Evolutionary conservation across 208 protist genomes (phyloP), one percentile per base, ranked within the genome.

Genomic region (Leishmania braziliensis): DNA sequence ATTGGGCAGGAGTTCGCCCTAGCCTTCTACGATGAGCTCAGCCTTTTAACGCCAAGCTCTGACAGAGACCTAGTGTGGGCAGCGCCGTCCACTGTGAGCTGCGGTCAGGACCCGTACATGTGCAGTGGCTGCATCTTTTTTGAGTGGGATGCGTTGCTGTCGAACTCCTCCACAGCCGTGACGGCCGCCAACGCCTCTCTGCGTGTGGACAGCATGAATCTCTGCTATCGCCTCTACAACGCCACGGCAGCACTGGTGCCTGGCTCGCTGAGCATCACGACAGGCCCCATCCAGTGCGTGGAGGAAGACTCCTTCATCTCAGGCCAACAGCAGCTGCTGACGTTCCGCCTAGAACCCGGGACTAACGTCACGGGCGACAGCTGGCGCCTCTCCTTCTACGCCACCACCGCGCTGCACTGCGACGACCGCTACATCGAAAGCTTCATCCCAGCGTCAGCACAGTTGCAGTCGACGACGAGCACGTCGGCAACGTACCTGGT

Each of bases 341-440:
- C 87, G 8, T 98, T 97, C 85, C 84, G 85, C 2, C 91, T 89
- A 10, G 78, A 84, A 48, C 77, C 65, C 2, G 93, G 86, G 74
- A 86, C 86, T 6, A 72, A 88, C 75, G 91, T 94, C 36, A 88
- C 60, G 2, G 72, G 29, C 16, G 95, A 98, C 84, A 86, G 80
- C 60, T 97, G 91, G 92, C 93, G 91, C 62, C 88, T 97, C 39
- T 95, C 92, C 48, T 93, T 95, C 71, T 95, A 90, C 80, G 92
- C 84, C 16, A 93, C 88, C 4, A 86, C 79, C 26, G 63, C 75
- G 16, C 36, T 80, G 53, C 70, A 88, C 73, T 98, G 95, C 77
- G 69, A 82, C 29, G 86, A 75, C 18, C 77, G 79, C 53, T 95
- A 95, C 89, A 86, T 89, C 48, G 84, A 82, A 3, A 86, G 79